phyloP scores from a whole-genome alignment of 2,329 filamentous ascomycete species.

The Colletotrichum cereale region DNA sequence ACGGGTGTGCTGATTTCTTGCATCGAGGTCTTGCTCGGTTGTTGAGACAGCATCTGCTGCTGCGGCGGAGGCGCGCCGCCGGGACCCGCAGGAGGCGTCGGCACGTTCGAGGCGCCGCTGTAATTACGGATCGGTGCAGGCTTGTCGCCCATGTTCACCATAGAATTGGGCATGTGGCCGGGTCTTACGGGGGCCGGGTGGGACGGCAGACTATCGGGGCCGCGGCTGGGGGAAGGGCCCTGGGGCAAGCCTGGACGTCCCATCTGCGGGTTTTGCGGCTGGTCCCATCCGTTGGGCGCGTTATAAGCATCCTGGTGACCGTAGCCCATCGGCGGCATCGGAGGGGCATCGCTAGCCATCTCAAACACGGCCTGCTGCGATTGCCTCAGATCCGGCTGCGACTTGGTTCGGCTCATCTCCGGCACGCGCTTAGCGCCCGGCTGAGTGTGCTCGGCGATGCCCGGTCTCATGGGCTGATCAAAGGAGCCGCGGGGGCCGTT shows the following conservation, averaged over 20 bases:
- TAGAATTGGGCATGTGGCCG: conserved; percentile 70
- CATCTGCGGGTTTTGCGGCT: conserved; percentile 27
- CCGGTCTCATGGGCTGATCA: conserved; percentile 61
- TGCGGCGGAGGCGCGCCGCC: conserved; percentile 52
- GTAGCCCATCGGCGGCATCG: conserved; percentile 61
- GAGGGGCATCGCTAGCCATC: conserved; percentile 74
- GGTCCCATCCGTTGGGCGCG: conserved; percentile 39
- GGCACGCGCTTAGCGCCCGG: conserved; percentile 63
- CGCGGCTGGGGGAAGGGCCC: conserved; percentile 48
- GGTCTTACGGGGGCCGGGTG: conserved; percentile 74
- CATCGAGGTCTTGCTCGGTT: conserved; percentile 42
- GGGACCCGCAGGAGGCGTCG: conserved; percentile 45
- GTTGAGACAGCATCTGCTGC: conserved; percentile 47
- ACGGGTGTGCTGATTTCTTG: conserved; percentile 64
- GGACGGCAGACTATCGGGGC: conserved; percentile 64
- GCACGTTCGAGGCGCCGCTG: conserved; percentile 61
- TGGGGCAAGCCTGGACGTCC: conserved; percentile 46
- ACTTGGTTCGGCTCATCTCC: conserved; percentile 71
- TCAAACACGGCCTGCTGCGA: conserved; percentile 79
- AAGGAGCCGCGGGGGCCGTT: conserved; percentile 55
- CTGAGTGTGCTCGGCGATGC: conserved; percentile 56
- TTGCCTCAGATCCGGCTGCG: conserved; percentile 74
- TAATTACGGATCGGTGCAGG: conserved; percentile 72
- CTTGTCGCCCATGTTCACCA: conserved; percentile 67
- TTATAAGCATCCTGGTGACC: conserved; percentile 41